These are phyloP conservation scores for Backusella mclennaniae DNA, from an alignment of 192 early-diverging fungal genomes.

Conservation along the genomic window DNA sequence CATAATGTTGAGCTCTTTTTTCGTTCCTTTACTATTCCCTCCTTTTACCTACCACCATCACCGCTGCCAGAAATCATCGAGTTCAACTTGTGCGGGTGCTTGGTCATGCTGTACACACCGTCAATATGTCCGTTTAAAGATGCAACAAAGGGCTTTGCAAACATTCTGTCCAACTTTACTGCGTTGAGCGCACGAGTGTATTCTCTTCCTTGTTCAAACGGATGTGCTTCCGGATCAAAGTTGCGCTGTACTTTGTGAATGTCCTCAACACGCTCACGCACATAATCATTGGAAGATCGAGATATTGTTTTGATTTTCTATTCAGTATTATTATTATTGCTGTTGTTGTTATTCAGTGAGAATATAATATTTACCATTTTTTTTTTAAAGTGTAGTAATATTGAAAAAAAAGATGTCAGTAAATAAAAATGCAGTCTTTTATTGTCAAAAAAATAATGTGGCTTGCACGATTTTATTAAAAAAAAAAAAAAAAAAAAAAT, in stretches of 20 bases:
- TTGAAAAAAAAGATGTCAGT: not conserved
- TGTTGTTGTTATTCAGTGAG: not conserved
- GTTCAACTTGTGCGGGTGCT: conserved; percentile 87
- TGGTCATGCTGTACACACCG: conserved; percentile 93
- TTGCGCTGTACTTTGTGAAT: conserved; percentile 89
- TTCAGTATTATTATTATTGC: not conserved
- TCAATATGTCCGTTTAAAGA: conserved; percentile 90
- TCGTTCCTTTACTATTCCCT: no score
- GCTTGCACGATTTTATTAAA: no score
- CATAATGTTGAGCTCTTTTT: no score
- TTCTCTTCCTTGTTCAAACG: conserved; percentile 93
- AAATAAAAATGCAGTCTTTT: not conserved
- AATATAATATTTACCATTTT: conserved; percentile 1
- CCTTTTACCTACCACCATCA: conserved; percentile 69
- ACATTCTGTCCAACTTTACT: conserved; percentile 90
- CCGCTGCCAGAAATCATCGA: conserved; percentile 87
- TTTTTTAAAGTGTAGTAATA: not conserved
- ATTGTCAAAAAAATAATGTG: no score
- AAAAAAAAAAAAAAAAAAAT: no score
- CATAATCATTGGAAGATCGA: conserved; percentile 73
- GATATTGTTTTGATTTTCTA: conserved; percentile 96
- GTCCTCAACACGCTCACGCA: conserved; percentile 81
- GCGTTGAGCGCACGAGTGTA: conserved; percentile 95
- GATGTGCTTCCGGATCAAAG: conserved; percentile 85
- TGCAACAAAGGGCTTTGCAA: conserved; percentile 96